Percentiles rank a stretch among this genome's conserved stretches.
Conservation (phyloP, 1,284 basidiomycete genomes). For the Kwoniella shivajii region DNA sequence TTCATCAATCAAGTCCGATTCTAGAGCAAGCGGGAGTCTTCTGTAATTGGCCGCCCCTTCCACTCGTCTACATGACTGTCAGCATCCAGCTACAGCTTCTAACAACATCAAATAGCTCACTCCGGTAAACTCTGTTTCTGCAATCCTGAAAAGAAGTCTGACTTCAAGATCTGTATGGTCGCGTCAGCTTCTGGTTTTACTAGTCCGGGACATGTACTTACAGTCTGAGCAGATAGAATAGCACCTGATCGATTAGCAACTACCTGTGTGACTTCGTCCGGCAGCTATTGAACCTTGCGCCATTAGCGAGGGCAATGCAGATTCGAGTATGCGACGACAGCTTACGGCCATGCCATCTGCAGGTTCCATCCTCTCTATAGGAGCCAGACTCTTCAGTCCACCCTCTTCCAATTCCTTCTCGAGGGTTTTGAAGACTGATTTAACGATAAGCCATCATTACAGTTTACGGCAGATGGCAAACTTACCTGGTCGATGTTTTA, state of each 20-base stretch:
- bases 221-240: constrained; percentile 67
- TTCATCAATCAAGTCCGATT: constrained; percentile 45
- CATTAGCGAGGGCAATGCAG: no score
- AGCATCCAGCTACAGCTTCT: background rate
- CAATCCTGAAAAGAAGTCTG: constrained; percentile 91
- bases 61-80: constrained; percentile 65
- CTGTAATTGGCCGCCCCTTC: constrained; percentile 93
- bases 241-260: constrained; percentile 83
- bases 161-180: constrained; percentile 73
- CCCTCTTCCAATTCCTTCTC: constrained; percentile 86
- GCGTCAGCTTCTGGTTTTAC: constrained; percentile 47
- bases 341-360: constrained; percentile 72
- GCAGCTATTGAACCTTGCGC: no score
- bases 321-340: no score
- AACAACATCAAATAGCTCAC: constrained; percentile 56
- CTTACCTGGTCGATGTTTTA: constrained; percentile 76
- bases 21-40: constrained; percentile 65
- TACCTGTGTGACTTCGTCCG: constrained; percentile 82
- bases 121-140: constrained; percentile 95
- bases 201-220: constrained; percentile 39
- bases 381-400: constrained; percentile 77
- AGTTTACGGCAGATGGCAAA: background rate
- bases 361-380: constrained; percentile 74
- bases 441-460: background rate
- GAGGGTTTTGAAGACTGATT: constrained; percentile 86